phyloP scores from a whole-genome alignment of 148 eudicot species.

The Chenopodium album region DNA sequence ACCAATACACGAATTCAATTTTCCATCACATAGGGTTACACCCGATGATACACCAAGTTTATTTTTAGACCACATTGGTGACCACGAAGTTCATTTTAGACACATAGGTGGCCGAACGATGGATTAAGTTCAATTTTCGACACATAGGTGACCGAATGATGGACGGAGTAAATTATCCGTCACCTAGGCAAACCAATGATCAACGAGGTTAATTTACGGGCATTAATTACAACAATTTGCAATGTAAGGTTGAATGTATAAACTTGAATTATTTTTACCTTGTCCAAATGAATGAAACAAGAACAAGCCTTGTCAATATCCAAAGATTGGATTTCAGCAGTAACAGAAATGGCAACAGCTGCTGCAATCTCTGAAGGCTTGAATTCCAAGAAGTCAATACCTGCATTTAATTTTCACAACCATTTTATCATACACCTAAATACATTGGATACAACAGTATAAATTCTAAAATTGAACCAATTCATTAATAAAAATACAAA shows the following conservation, averaged over 20 bases:
- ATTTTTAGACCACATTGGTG: too few species aligned
- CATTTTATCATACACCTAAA: constrained; percentile 13
- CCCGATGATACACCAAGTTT: too few species aligned
- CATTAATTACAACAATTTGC: too few species aligned
- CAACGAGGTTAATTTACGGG: too few species aligned
- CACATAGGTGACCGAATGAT: too few species aligned
- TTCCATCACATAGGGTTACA: too few species aligned
- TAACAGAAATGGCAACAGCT: constrained; percentile 57
- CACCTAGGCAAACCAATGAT: too few species aligned
- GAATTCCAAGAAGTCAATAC: constrained; percentile 78
- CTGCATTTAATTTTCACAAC: constrained; percentile 52
- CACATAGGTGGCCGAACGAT: too few species aligned
- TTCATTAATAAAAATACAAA: background rate
- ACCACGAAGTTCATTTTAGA: too few species aligned
- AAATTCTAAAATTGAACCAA: background rate
- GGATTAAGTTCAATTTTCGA: too few species aligned
- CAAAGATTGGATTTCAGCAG: constrained; percentile 40
- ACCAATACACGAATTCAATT: background rate
- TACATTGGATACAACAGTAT: constrained; percentile 13
- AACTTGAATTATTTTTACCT: constrained; percentile 32
- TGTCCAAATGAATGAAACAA: constrained; percentile 41
- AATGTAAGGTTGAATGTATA: too few species aligned
- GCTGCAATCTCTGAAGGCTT: constrained; percentile 74
- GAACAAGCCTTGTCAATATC: constrained; percentile 47
- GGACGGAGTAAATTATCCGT: too few species aligned